Conservation (phyloP, 2,329 filamentous ascomycete genomes). For the Verticillium nonalfalfae region DNA sequence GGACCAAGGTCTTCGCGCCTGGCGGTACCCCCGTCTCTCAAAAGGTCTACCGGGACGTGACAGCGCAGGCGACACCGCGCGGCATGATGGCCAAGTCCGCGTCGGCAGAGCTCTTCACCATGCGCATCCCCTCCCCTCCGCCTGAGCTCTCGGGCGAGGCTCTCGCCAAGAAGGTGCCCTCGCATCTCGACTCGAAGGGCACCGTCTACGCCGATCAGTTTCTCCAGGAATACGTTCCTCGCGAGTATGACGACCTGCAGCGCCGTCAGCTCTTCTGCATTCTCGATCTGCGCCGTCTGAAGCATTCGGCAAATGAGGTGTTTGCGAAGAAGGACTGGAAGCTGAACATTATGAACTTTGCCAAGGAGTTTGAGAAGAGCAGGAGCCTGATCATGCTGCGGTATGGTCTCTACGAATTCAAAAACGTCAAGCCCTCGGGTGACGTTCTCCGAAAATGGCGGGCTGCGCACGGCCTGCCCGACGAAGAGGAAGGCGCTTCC, state of each 20-base stretch:
- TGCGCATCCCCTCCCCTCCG: constrained; percentile 54
- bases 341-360: constrained; percentile 55
- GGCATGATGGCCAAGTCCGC: constrained; percentile 42
- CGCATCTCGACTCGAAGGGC: constrained; percentile 41
- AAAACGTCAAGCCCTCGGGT: constrained; percentile 53
- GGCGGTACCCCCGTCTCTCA: constrained; percentile 35
- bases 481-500: constrained; percentile 34
- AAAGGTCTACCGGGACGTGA: constrained; percentile 35
- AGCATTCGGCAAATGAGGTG: constrained; percentile 56
- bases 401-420: constrained; percentile 57
- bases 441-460: constrained; percentile 54
- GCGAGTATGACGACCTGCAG: constrained; percentile 52
- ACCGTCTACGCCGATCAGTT: constrained; percentile 57
- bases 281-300: constrained; percentile 54
- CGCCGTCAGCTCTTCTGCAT: constrained; percentile 58
- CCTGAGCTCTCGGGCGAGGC: constrained; percentile 49
- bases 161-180: constrained; percentile 46
- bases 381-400: constrained; percentile 54
- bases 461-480: constrained; percentile 46
- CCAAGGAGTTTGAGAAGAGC: constrained; percentile 60
- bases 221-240: constrained; percentile 48
- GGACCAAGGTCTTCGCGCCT: constrained; percentile 41
- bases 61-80: constrained; percentile 38
- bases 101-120: constrained; percentile 47
- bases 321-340: constrained; percentile 57